A percentile compares a stretch with the other conserved stretches of the same genome.
Evolutionary conservation across 2,329 filamentous ascomycete genomes (phyloP).

Genomic region (Fusarium zealandicum): DNA sequence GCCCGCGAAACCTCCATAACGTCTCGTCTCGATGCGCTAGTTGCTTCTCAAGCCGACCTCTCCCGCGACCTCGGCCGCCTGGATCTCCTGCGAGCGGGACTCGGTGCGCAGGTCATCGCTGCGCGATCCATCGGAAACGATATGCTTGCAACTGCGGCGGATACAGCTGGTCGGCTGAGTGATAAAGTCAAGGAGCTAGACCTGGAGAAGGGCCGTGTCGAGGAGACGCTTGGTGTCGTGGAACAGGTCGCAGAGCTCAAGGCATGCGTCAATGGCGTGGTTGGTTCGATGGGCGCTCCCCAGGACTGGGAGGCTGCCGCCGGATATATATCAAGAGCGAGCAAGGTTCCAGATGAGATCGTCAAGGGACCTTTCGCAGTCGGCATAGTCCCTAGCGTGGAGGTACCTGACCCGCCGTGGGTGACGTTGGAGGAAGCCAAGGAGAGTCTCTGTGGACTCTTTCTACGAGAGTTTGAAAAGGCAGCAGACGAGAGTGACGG

Average conservation of each 20-base stretch:
- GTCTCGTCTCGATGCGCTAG: conserved; percentile 74
- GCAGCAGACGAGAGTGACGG: conserved; percentile 88
- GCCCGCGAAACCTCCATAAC: conserved; percentile 78
- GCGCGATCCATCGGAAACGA: conserved; percentile 85
- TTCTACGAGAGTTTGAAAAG: conserved; percentile 93
- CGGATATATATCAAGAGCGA: conserved; percentile 83
- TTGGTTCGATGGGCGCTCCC: conserved; percentile 94
- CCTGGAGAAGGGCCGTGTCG: conserved; percentile 88
- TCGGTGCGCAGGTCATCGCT: conserved; percentile 85
- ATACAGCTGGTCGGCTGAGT: conserved; percentile 85
- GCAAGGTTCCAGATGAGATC: conserved; percentile 80
- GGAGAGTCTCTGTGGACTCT: conserved; percentile 88
- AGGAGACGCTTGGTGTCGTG: conserved; percentile 87
- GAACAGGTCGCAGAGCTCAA: conserved; percentile 98
- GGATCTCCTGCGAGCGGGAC: conserved; percentile 85
- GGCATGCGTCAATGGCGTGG: conserved; percentile 91
- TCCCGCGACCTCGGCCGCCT: conserved; percentile 85
- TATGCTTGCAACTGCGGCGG: conserved; percentile 87
- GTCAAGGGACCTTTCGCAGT: conserved; percentile 86
- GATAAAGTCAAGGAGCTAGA: conserved; percentile 87
- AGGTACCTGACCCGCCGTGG: conserved; percentile 90
- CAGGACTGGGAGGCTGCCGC: conserved; percentile 99
- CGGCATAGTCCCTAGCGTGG: conserved; percentile 91
- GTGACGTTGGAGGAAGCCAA: conserved; percentile 86
- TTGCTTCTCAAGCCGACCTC: conserved; percentile 85